Conservation (phyloP, 208 protist species). For the Trypanosoma platydactyli region DNA sequence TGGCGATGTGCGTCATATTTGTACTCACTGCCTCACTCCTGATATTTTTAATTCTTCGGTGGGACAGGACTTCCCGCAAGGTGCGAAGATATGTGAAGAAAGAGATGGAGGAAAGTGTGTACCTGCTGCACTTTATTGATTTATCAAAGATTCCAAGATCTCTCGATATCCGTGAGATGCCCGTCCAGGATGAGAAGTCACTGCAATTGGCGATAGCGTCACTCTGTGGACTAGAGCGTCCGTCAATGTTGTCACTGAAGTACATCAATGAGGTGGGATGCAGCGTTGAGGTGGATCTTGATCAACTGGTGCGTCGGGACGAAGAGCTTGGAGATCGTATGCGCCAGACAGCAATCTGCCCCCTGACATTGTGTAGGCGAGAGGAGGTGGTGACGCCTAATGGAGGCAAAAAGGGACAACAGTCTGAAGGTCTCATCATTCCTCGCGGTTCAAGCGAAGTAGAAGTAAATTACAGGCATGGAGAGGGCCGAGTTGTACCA, state of each 20-base stretch:
- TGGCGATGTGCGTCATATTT: slow-evolving; percentile 62
- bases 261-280: slow-evolving; percentile 30
- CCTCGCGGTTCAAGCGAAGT: not conserved
- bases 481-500: not conserved
- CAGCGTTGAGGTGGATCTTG: slow-evolving; percentile 55
- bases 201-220: slow-evolving; percentile 29
- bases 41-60: slow-evolving; percentile 43
- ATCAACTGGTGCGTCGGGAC: slow-evolving; percentile 52
- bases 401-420: not conserved
- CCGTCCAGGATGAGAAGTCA: slow-evolving; percentile 25
- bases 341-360: slow-evolving; percentile 47
- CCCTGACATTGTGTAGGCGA: slow-evolving; percentile 45
- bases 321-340: slow-evolving; percentile 41
- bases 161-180: slow-evolving; percentile 41
- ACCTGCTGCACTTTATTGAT: slow-evolving; percentile 59
- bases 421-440: not conserved
- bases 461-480: not conserved
- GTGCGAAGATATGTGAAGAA: slow-evolving; percentile 1
- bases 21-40: slow-evolving; percentile 36
- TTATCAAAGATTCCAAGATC: slow-evolving; percentile 30
- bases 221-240: slow-evolving; percentile 26
- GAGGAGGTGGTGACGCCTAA: not conserved
- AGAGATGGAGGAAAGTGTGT: slow-evolving; percentile 9
- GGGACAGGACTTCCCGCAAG: slow-evolving; percentile 9
- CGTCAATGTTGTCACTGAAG: slow-evolving; percentile 29